These are phyloP conservation scores for Penicillium simplicissimum DNA, from an alignment of 495 filamentous ascomycete species.

Conservation along the genomic window DNA sequence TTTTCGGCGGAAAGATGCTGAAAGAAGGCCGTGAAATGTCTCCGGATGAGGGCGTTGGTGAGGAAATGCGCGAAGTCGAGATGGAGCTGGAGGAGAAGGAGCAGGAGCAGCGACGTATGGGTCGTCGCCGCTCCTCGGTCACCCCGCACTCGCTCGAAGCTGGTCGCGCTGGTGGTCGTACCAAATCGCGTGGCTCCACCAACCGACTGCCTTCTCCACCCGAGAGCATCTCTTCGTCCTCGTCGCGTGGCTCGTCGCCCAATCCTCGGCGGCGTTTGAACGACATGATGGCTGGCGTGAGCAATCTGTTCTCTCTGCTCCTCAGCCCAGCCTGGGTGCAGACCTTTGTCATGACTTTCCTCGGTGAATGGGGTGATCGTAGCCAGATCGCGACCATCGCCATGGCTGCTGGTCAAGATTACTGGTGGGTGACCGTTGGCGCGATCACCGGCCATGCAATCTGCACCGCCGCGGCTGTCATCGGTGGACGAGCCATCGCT, in stretches of 20 bases:
- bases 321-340: conserved; percentile 97
- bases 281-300: conserved; percentile 60
- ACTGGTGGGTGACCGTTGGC: conserved; percentile 97
- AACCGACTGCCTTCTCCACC: conserved; percentile 56
- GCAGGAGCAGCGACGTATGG: conserved; percentile 58
- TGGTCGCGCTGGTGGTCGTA: conserved; percentile 44
- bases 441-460: conserved; percentile 83
- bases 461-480: conserved; percentile 90
- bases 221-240: conserved; percentile 55
- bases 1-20: conserved; percentile 85
- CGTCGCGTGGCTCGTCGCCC: conserved; percentile 61
- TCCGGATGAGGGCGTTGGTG: conserved; percentile 81
- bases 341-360: conserved; percentile 98
- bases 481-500: conserved; percentile 89
- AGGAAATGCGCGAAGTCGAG: conserved; percentile 97
- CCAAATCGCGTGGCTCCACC: conserved; percentile 46
- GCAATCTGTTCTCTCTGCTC: conserved; percentile 83
- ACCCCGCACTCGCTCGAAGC: conserved; percentile 53
- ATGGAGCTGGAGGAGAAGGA: conserved; percentile 95
- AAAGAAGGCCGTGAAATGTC: conserved; percentile 87
- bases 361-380: conserved; percentile 97
- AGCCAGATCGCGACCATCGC: conserved; percentile 98
- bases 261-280: conserved; percentile 39
- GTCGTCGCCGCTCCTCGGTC: conserved; percentile 52
- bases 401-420: conserved; percentile 97